Conservation (phyloP, 352 stramenopile species). For the Globisporangium solare region DNA sequence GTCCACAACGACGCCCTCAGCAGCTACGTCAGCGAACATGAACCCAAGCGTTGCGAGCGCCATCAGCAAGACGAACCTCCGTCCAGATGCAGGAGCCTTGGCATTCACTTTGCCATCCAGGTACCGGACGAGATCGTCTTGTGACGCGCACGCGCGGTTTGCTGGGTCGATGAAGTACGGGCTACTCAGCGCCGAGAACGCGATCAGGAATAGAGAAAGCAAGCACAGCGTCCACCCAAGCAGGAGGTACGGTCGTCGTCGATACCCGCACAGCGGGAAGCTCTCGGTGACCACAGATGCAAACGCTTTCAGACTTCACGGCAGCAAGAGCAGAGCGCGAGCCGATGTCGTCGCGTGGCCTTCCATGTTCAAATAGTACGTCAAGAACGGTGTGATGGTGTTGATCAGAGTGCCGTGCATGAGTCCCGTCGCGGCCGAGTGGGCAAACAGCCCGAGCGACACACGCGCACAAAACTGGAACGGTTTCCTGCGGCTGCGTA, state of each 20-base stretch:
- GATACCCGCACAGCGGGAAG: constrained; percentile 45
- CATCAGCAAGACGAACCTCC: constrained; percentile 44
- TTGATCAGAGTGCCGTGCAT: constrained; percentile 33
- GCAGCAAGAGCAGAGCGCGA: constrained; percentile 32
- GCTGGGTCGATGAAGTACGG: constrained; percentile 34
- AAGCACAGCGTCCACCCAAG: constrained; percentile 10
- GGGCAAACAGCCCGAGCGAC: constrained; percentile 28
- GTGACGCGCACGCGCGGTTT: constrained; percentile 22
- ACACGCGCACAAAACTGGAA: too few relatives aligned
- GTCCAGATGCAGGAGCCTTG: constrained; percentile 21
- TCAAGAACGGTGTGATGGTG: constrained; percentile 40
- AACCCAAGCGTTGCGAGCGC: constrained; percentile 42
- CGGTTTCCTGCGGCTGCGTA: too few relatives aligned
- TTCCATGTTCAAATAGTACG: constrained; percentile 43
- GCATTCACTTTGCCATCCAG: constrained; percentile 23
- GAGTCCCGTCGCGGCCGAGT: constrained; percentile 37
- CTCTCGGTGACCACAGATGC: constrained; percentile 45
- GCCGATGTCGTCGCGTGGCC: constrained; percentile 30
- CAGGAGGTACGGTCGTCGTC: constrained; percentile 42
- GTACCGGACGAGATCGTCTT: constrained; percentile 17
- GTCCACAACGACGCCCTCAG: constrained; percentile 51
- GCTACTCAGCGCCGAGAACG: constrained; percentile 24
- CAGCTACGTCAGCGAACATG: constrained; percentile 38
- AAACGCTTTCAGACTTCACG: constrained; percentile 52
- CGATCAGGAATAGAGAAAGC: constrained; percentile 39